Conservation (phyloP, 1,284 basidiomycete genomes). For the Ceratobasidium papillatum region DNA sequence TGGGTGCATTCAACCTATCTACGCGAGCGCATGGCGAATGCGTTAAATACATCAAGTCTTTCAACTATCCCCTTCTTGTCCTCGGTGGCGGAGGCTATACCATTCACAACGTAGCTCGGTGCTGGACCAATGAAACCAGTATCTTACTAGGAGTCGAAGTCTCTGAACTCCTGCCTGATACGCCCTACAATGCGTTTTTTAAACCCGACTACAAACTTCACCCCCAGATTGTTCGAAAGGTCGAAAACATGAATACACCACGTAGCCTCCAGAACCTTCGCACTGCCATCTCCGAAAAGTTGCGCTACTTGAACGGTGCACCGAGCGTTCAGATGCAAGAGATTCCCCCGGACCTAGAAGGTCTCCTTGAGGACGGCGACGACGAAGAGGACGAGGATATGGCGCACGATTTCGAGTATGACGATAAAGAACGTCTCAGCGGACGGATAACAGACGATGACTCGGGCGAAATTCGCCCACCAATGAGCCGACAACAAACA, state of each 20-base stretch:
- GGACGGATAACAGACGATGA: slow-evolving; percentile 51
- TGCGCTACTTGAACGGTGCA: slow-evolving; percentile 93
- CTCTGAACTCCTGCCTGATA: slow-evolving; percentile 86
- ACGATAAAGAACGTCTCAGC: slow-evolving; percentile 43
- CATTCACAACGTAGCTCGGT: slow-evolving; percentile 95
- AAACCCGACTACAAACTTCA: slow-evolving; percentile 92
- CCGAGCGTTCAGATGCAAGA: slow-evolving; percentile 97
- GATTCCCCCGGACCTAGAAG: slow-evolving; percentile 90
- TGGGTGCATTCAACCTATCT: slow-evolving; percentile 98
- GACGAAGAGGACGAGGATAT: slow-evolving; percentile 72
- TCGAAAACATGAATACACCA: slow-evolving; percentile 92
- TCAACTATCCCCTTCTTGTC: slow-evolving; percentile 88
- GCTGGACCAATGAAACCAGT: slow-evolving; percentile 98
- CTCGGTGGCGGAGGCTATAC: slow-evolving; percentile 97
- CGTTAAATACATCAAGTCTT: slow-evolving; percentile 94
- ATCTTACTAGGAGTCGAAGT: slow-evolving; percentile 88
- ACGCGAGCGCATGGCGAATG: slow-evolving; percentile 99
- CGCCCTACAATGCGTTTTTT: slow-evolving; percentile 94
- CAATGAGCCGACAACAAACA: slow-evolving; percentile 13
- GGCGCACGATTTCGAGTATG: slow-evolving; percentile 61
- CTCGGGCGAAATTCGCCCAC: not conserved
- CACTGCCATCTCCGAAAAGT: slow-evolving; percentile 85
- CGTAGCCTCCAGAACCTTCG: slow-evolving; percentile 87
- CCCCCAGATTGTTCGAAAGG: slow-evolving; percentile 87
- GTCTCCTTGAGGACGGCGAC: slow-evolving; percentile 64